phyloP scores from a whole-genome alignment of 352 stramenopile species.

The Phytophthora pini region DNA sequence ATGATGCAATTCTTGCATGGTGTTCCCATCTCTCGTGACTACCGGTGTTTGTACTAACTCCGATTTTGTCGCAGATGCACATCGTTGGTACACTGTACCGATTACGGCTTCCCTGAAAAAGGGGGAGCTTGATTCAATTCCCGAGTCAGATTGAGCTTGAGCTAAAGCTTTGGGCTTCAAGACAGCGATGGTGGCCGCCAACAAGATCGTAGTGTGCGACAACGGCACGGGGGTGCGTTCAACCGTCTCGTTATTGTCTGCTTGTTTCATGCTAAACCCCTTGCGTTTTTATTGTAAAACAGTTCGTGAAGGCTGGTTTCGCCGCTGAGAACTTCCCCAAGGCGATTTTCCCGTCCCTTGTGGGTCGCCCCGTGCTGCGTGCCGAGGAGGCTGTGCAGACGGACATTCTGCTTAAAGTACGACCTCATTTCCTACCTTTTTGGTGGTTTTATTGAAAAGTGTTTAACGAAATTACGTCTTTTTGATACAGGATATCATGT shows the following conservation, averaged over 20 bases:
- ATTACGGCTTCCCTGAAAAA: slow-evolving; percentile 14
- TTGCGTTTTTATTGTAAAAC: not conserved
- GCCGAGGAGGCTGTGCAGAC: slow-evolving; percentile 91
- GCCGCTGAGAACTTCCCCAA: slow-evolving; percentile 95
- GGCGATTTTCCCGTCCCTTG: slow-evolving; percentile 95
- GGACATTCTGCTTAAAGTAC: slow-evolving; percentile 87
- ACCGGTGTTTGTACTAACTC: not conserved
- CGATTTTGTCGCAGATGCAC: slow-evolving; percentile 12
- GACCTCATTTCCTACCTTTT: not conserved
- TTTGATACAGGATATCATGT: slow-evolving; percentile 92
- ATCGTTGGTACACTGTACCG: slow-evolving; percentile 7
- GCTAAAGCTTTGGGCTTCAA: not conserved
- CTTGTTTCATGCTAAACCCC: not conserved
- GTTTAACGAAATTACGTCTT: not conserved
- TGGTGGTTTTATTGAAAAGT: slow-evolving; percentile 1
- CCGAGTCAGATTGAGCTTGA: slow-evolving; percentile 14
- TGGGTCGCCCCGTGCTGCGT: slow-evolving; percentile 94
- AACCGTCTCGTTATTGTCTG: not conserved
- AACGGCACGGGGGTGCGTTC: slow-evolving; percentile 84
- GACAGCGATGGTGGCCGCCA: slow-evolving; percentile 76
- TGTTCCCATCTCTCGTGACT: not conserved
- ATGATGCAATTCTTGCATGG: not conserved
- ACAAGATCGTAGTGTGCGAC: slow-evolving; percentile 91
- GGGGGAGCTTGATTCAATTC: slow-evolving; percentile 15
- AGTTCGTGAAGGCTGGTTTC: slow-evolving; percentile 94